A percentile compares a stretch with the other conserved stretches of the same genome.
Evolutionary conservation across 2,329 filamentous ascomycete species (phyloP).

Genomic region (Fusarium cyanostomum): DNA sequence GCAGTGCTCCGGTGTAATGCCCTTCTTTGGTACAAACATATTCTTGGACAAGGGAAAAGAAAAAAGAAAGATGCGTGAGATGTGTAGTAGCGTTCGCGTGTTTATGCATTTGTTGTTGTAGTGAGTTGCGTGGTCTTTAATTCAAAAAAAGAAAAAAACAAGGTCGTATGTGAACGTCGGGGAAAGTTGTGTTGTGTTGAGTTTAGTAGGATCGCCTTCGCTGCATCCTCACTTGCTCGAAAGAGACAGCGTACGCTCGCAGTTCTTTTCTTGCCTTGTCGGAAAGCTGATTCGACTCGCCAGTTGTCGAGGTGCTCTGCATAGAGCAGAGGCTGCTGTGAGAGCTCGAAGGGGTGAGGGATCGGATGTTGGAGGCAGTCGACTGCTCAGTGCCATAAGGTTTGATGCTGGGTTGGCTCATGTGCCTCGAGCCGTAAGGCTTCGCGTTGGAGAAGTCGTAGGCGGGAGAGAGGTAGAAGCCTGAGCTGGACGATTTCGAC

Average conservation of each 20-base stretch:
- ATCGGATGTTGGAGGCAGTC: conserved; percentile 47
- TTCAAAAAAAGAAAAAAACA: conserved; percentile 10
- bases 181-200: conserved; percentile 47
- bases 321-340: conserved; percentile 86
- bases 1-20: conserved; percentile 61
- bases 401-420: conserved; percentile 42
- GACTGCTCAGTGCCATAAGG: conserved; percentile 35
- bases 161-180: conserved; percentile 17
- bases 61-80: conserved; percentile 35
- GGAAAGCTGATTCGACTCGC: conserved; percentile 69
- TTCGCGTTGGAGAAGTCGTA: conserved; percentile 77
- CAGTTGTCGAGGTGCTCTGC: conserved; percentile 67
- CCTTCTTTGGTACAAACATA: conserved; percentile 56
- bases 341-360: conserved; percentile 77
- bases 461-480: conserved; percentile 76
- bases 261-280: conserved; percentile 82
- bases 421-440: conserved; percentile 63
- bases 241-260: conserved; percentile 85
- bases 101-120: conserved; percentile 32
- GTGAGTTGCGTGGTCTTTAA: conserved; percentile 46
- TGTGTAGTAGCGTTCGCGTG: conserved; percentile 27
- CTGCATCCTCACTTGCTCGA: conserved; percentile 79
- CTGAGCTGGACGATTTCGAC: conserved; percentile 49
- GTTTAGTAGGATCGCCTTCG: conserved; percentile 65
- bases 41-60: conserved; percentile 37